These are phyloP conservation scores for Paxillus involutus DNA, from an alignment of 768 basidiomycete species.

Conservation along the genomic window DNA sequence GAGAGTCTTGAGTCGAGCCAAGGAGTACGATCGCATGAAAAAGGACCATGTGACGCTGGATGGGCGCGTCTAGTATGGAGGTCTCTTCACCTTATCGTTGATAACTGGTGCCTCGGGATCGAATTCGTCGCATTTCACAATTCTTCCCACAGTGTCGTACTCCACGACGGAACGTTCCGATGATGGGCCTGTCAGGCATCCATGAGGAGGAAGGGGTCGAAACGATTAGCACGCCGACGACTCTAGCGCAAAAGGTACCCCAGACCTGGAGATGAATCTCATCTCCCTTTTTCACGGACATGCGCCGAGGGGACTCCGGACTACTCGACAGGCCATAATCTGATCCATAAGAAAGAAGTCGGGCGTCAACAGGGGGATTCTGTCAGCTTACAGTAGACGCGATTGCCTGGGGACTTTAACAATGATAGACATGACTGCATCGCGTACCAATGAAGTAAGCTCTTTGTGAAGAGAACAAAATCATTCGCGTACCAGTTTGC, in stretches of 20 bases:
- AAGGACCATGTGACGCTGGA: neutral
- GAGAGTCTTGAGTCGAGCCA: neutral
- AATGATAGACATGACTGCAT: constrained; percentile 71
- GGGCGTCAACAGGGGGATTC: neutral
- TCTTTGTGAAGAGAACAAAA: constrained; percentile 19
- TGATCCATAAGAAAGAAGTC: constrained; percentile 24
- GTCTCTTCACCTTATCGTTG: constrained; percentile 63
- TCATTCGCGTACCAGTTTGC: constrained; percentile 42
- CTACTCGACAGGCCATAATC: constrained; percentile 64
- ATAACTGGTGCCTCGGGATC: constrained; percentile 63
- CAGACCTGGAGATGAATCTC: constrained; percentile 63
- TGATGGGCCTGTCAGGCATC: constrained; percentile 55
- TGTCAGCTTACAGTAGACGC: constrained; percentile 53
- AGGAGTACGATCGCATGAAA: neutral
- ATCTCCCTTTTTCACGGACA: constrained; percentile 39
- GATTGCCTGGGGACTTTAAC: constrained; percentile 76
- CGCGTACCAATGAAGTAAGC: too few relatives aligned
- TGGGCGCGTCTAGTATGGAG: constrained; percentile 34
- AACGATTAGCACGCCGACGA: neutral
- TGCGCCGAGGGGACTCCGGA: constrained; percentile 42
- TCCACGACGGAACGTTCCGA: constrained; percentile 44
- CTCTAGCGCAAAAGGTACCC: neutral
- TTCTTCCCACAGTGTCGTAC: constrained; percentile 58
- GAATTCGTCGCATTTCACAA: constrained; percentile 42
- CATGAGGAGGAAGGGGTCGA: constrained; percentile 39